Percentiles rank a stretch among this genome's conserved stretches.
Conservation (phyloP, 73 alveolate species). For the Blepharisma stoltei region DNA sequence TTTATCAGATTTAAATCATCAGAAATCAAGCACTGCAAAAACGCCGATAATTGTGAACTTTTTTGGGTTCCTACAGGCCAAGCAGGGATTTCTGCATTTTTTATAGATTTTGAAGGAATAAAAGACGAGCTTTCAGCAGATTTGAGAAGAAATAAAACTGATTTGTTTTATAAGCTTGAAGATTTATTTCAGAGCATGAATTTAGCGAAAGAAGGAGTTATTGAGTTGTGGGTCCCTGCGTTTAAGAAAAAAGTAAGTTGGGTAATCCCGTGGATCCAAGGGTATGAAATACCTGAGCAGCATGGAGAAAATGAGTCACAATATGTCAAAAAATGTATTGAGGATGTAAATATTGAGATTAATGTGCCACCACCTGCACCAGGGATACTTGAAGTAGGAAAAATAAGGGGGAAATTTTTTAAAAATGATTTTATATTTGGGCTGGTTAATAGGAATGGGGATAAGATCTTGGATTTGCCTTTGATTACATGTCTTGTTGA, state of each 20-base stretch:
- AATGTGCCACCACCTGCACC: background rate
- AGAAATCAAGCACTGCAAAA: background rate
- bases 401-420: background rate
- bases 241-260: background rate
- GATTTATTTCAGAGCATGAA: background rate
- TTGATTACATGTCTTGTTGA: constrained; percentile 9
- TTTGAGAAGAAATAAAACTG: background rate
- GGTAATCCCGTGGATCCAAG: background rate
- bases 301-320: background rate
- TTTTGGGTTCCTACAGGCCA: constrained; percentile 10
- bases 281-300: constrained; percentile 19
- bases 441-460: constrained; percentile 13
- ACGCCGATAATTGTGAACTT: background rate
- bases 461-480: constrained; percentile 16
- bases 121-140: background rate
- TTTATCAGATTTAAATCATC: background rate
- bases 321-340: background rate
- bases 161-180: background rate
- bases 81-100: constrained; percentile 4
- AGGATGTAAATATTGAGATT: background rate
- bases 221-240: constrained; percentile 3
- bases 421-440: constrained; percentile 25
- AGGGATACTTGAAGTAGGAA: background rate
- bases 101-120: background rate
- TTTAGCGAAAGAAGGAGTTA: background rate